Conservation (phyloP, 73 alveolate species). For the Blepharisma japonicum region DNA sequence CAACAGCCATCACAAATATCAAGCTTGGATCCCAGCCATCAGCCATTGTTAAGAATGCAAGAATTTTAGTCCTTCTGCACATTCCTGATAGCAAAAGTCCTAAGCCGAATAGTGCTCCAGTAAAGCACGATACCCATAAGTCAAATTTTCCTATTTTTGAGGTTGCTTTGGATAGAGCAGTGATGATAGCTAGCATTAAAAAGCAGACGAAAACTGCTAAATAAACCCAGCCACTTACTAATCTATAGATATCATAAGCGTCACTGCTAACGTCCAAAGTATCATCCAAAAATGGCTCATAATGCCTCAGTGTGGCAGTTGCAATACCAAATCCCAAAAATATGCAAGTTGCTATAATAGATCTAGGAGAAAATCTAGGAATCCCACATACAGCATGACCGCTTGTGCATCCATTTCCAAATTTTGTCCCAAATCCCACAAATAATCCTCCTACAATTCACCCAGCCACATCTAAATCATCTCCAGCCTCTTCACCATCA, state of each 20-base stretch:
- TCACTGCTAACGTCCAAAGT: not conserved
- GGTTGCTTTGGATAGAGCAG: not conserved
- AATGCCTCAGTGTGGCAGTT: constrained; percentile 40
- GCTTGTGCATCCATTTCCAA: constrained; percentile 97
- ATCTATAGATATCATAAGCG: not conserved
- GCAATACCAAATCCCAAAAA: constrained; percentile 49
- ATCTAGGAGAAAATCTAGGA: constrained; percentile 82
- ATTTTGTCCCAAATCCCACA: constrained; percentile 94
- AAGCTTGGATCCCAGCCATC: constrained; percentile 92
- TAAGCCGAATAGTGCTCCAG: constrained; percentile 69
- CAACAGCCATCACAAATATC: constrained; percentile 86
- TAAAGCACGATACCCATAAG: not conserved
- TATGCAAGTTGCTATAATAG: constrained; percentile 55
- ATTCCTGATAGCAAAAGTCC: constrained; percentile 88
- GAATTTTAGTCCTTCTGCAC: constrained; percentile 75
- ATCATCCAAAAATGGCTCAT: not conserved
- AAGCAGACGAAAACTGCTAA: not conserved
- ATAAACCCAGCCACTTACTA: not conserved
- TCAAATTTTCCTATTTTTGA: not conserved
- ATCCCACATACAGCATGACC: constrained; percentile 98
- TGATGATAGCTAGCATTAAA: not conserved
- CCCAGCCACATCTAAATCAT: constrained; percentile 45
- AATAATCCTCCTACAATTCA: constrained; percentile 76
- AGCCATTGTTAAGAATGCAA: constrained; percentile 76
- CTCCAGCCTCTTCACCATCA: not conserved